Evolutionary conservation across 495 filamentous ascomycete species (phyloP), one percentile per base, ranked within the genome.

Genomic region (Penicillium cataractarum): DNA sequence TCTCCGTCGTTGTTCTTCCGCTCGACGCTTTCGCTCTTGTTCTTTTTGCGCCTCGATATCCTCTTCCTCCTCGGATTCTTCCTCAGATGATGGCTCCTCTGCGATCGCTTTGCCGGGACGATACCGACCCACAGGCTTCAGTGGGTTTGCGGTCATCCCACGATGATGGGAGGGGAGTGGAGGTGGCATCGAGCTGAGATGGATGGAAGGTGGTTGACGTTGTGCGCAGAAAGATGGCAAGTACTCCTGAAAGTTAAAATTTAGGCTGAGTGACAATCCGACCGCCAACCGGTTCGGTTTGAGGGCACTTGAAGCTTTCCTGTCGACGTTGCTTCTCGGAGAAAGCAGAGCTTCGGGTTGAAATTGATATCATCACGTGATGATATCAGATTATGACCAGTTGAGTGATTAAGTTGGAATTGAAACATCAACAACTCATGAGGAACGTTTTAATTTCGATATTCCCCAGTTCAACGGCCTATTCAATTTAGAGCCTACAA

Each of bases 101-200:
- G 84, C 88, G 48, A 88, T 74, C 26, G 90, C 77, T 78, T 97
- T 98, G 64, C 94, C 94, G 33, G 93, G 88, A 44, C 93, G 87
- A 73, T 97, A 90, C 26, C 96, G 89, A 52, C 65, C 59, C 10
- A 91, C 83, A 1, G 93, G 90, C 67, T 87, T 88, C 62, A 89
- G 75, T 4, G 92, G 92, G 72, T 99, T 97, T 46, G 92, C 92
- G 67, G 94, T 97, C 94, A 99, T 97, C 62, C 91, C 89, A 78
- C 92, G 94, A 56, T 78, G 74, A n/a, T 68, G 61, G 57, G 78
- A 77, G 29, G 77, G 76, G 37, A 80, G 71, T 9, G 76, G 78
- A 56, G 78, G 79, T 65, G 92, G 89, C 92, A 97, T 97, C 55
- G 13, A 64, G 31, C 57, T 66, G 81, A 79, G 55, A 56, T 62